Percentiles rank a stretch among this genome's conserved stretches.
phyloP scores from a whole-genome alignment of 176 grass and related monocot species.

The Bothriochloa decipiens region DNA sequence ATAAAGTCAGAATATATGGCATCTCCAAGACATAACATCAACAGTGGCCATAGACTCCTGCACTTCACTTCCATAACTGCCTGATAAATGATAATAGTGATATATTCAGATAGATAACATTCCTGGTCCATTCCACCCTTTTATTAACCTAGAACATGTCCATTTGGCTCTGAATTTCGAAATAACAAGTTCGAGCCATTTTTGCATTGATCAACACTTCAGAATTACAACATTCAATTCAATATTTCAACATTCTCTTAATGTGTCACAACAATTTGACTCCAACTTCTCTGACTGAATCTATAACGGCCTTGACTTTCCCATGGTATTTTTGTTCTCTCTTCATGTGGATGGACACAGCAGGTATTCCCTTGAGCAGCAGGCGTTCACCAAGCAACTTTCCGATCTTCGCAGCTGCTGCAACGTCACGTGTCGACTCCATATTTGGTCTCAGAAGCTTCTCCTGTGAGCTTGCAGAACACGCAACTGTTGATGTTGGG shows the following conservation, averaged over 20 bases:
- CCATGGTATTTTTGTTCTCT: conserved; percentile 87
- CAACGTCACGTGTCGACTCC: conserved; percentile 71
- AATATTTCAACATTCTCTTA: too few relatives aligned
- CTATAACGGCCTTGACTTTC: conserved; percentile 77
- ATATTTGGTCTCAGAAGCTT: conserved; percentile 65
- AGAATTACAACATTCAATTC: too few relatives aligned
- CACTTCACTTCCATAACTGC: not conserved
- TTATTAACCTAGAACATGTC: conserved; percentile 36
- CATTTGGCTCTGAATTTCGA: not conserved
- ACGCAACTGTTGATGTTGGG: conserved; percentile 61
- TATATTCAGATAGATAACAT: not conserved
- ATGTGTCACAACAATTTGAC: conserved; percentile 78
- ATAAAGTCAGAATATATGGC: not conserved
- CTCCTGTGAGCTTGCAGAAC: conserved; percentile 80
- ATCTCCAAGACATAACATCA: not conserved
- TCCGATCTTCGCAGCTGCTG: conserved; percentile 72
- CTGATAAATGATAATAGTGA: not conserved
- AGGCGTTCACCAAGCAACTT: conserved; percentile 80
- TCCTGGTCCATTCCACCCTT: not conserved
- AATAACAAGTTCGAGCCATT: not conserved
- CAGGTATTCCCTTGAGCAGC: conserved; percentile 78
- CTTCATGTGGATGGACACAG: conserved; percentile 70
- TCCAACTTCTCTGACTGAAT: conserved; percentile 74
- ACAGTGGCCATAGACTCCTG: not conserved
- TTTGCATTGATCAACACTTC: not conserved